Conservation (phyloP, 441 rosid species). For the Populus hybrid region DNA sequence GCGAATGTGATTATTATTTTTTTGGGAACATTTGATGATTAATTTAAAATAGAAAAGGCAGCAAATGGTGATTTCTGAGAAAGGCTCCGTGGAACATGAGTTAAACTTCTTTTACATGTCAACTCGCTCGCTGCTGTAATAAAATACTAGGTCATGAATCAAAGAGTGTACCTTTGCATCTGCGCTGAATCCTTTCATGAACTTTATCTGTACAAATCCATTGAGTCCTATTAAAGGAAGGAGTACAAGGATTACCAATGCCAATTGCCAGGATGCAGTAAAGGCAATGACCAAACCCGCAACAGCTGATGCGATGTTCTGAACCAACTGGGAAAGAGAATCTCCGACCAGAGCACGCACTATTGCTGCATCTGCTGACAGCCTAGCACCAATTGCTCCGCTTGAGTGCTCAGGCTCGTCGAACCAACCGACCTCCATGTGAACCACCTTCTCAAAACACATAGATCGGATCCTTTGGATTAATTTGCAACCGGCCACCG, state of each 20-base stretch:
- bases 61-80: background rate
- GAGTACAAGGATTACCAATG: slow-evolving; percentile 53
- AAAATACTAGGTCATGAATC: background rate
- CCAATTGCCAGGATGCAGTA: slow-evolving; percentile 62
- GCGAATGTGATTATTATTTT: slow-evolving; percentile 14
- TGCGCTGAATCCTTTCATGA: slow-evolving; percentile 67
- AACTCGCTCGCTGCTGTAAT: background rate
- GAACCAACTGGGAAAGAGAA: slow-evolving; percentile 54
- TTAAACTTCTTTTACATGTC: background rate
- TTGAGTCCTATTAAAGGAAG: slow-evolving; percentile 55
- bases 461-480: slow-evolving; percentile 54
- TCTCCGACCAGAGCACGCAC: slow-evolving; percentile 68
- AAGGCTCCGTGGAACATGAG: background rate
- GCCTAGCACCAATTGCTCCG: slow-evolving; percentile 75
- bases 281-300: slow-evolving; percentile 73
- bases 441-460: slow-evolving; percentile 80
- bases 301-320: slow-evolving; percentile 45
- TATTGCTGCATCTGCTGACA: slow-evolving; percentile 69
- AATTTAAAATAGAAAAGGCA: background rate
- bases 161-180: slow-evolving; percentile 52
- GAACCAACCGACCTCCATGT: slow-evolving; percentile 81
- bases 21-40: background rate
- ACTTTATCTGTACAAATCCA: slow-evolving; percentile 53
- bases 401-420: slow-evolving; percentile 72
- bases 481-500: slow-evolving; percentile 63